A percentile compares a stretch with the other conserved stretches of the same genome.
These are phyloP conservation scores for Globisporangium mamillatum DNA, from an alignment of 352 stramenopile genomes.

Conservation along the genomic window DNA sequence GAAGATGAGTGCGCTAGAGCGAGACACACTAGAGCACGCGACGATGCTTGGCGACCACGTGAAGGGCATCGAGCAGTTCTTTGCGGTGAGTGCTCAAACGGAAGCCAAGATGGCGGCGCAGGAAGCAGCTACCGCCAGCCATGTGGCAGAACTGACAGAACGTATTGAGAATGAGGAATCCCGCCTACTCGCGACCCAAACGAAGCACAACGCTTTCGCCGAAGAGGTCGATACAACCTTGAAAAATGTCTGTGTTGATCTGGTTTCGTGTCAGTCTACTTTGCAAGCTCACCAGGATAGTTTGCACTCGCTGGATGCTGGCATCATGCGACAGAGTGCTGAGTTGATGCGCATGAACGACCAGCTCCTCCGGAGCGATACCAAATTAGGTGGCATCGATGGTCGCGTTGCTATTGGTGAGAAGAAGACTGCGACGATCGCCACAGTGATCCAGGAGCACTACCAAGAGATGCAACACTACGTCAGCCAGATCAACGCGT, in stretches of 20 bases:
- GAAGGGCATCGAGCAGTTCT: conserved; percentile 34
- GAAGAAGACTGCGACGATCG: conserved; percentile 39
- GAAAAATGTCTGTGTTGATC: conserved; percentile 23
- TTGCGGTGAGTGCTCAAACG: conserved; percentile 22
- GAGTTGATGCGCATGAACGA: conserved; percentile 36
- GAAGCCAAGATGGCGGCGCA: conserved; percentile 25
- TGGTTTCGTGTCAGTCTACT: conserved; percentile 25
- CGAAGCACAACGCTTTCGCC: conserved; percentile 25
- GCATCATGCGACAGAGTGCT: conserved; percentile 25
- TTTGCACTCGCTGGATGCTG: conserved; percentile 29
- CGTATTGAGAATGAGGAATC: conserved; percentile 26
- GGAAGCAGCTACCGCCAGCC: conserved; percentile 17
- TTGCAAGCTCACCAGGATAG: conserved; percentile 33
- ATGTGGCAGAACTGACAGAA: conserved; percentile 24
- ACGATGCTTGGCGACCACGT: conserved; percentile 23
- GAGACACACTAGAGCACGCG: conserved; percentile 19
- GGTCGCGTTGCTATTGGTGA: conserved; percentile 35
- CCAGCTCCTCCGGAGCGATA: conserved; percentile 26
- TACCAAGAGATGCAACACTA: conserved; percentile 41
- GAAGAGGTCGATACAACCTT: conserved; percentile 33
- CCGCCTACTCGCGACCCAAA: conserved; percentile 18
- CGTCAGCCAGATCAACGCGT: conserved; percentile 23
- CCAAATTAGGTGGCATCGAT: conserved; percentile 35
- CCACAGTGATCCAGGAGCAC: conserved; percentile 36
- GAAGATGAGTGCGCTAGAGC: conserved; percentile 20